phyloP scores from a whole-genome alignment of 768 basidiomycete species.

The Lactarius deliciosus region DNA sequence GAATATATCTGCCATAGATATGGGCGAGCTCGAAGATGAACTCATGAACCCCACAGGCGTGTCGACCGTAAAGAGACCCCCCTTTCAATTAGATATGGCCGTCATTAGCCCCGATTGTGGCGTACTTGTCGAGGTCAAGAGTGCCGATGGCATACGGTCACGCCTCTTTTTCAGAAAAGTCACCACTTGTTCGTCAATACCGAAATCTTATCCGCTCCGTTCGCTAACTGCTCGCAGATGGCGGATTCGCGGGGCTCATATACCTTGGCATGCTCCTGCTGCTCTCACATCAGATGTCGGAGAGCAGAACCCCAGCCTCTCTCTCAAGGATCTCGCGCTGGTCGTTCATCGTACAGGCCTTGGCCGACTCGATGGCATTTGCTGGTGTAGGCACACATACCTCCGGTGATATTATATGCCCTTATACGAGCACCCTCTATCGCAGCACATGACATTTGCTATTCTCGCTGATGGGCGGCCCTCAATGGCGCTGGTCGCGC shows the following conservation, averaged over 20 bases:
- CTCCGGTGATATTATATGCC: neutral
- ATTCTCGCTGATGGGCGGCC: slow-evolving; percentile 81
- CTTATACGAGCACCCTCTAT: slow-evolving; percentile 4
- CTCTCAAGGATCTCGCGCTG: slow-evolving; percentile 79
- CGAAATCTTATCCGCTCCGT: slow-evolving; percentile 1
- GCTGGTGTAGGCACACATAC: slow-evolving; percentile 50
- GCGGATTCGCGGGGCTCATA: slow-evolving; percentile 61
- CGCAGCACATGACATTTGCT: slow-evolving; percentile 78
- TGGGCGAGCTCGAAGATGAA: slow-evolving; percentile 74
- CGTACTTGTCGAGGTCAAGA: slow-evolving; percentile 61
- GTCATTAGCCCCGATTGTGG: slow-evolving; percentile 82
- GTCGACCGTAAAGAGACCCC: slow-evolving; percentile 56
- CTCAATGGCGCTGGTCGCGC: slow-evolving; percentile 77
- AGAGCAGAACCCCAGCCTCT: slow-evolving; percentile 74
- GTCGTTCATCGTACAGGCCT: slow-evolving; percentile 77
- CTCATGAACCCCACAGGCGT: slow-evolving; percentile 72
- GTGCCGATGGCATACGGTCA: slow-evolving; percentile 59
- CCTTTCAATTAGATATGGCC: slow-evolving; percentile 59
- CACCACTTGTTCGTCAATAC: slow-evolving; percentile 40
- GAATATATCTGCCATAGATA: slow-evolving; percentile 49
- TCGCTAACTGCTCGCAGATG: slow-evolving; percentile 49
- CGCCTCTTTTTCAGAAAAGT: slow-evolving; percentile 46
- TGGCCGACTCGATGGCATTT: slow-evolving; percentile 81
- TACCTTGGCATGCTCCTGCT: slow-evolving; percentile 68
- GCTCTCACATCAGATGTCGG: slow-evolving; percentile 71